Conservation (phyloP, 2,329 filamentous ascomycete species). For the Arachnomyces sp. region DNA sequence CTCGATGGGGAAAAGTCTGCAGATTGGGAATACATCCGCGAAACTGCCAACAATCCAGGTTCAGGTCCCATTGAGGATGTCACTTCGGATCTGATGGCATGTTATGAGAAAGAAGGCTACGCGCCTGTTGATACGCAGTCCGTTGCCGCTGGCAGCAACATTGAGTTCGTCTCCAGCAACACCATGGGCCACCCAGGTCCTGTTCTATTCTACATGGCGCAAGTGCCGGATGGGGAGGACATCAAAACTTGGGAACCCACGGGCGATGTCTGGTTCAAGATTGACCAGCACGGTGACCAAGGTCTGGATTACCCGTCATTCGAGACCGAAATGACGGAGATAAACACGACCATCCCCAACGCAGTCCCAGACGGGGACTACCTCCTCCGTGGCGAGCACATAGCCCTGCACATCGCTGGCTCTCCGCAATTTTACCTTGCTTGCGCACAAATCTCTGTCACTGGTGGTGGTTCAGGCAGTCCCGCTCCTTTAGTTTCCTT, state of each 20-base stretch:
- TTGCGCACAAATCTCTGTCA: slow-evolving; percentile 24
- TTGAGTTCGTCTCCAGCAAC: slow-evolving; percentile 1
- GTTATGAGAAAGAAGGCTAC: slow-evolving; percentile 7
- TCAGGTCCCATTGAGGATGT: slow-evolving; percentile 8
- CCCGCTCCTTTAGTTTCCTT: slow-evolving; percentile 2
- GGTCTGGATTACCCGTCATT: background rate
- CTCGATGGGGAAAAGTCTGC: slow-evolving; percentile 1
- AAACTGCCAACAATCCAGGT: slow-evolving; percentile 5
- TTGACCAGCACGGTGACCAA: background rate
- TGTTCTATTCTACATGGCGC: slow-evolving; percentile 1
- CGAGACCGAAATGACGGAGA: background rate
- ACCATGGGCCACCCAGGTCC: slow-evolving; percentile 3
- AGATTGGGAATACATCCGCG: slow-evolving; percentile 6
- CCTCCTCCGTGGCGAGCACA: slow-evolving; percentile 2
- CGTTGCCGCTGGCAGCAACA: slow-evolving; percentile 3
- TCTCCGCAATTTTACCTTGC: slow-evolving; percentile 3
- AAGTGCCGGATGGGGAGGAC: background rate
- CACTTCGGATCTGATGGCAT: slow-evolving; percentile 6
- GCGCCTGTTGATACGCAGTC: slow-evolving; percentile 24
- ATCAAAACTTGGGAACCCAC: background rate
- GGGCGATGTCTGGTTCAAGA: slow-evolving; percentile 4
- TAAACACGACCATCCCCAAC: slow-evolving; percentile 17
- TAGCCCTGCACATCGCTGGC: background rate
- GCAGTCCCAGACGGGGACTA: slow-evolving; percentile 15
- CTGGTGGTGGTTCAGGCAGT: slow-evolving; percentile 30